Percentiles rank a stretch among this genome's conserved stretches.
Conservation (phyloP, 2,329 filamentous ascomycete genomes). For the Trichoderma koningii region DNA sequence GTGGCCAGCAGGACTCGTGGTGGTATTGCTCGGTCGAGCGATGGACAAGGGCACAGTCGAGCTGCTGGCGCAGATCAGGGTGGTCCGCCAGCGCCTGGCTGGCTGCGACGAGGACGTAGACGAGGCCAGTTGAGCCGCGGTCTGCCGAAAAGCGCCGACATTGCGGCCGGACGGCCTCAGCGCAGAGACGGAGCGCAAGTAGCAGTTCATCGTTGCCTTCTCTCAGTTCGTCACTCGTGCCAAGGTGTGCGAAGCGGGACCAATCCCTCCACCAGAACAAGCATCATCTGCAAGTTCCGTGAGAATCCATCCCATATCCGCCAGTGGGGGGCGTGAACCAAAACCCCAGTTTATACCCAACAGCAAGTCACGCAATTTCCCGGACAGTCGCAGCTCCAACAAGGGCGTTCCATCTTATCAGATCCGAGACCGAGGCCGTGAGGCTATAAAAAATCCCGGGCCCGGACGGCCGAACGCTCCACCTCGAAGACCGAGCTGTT, state of each 20-base stretch:
- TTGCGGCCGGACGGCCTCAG: background rate
- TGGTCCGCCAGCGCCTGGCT: background rate
- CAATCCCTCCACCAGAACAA: background rate
- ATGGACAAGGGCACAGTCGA: background rate
- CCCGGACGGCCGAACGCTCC: conserved; percentile 15
- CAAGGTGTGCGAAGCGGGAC: conserved; percentile 14
- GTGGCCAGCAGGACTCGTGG: background rate
- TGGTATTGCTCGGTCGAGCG: background rate
- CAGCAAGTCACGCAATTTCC: conserved; percentile 1
- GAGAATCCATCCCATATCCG: background rate
- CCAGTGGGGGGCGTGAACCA: conserved; percentile 2
- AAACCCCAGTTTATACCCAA: conserved; percentile 17
- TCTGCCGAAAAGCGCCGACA: conserved; percentile 13
- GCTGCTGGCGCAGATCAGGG: background rate
- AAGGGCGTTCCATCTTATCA: conserved; percentile 28
- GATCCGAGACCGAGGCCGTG: conserved; percentile 25
- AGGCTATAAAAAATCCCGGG: conserved; percentile 6
- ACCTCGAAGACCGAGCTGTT: conserved; percentile 30
- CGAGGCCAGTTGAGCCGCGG: conserved; percentile 5
- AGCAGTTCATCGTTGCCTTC: conserved; percentile 6
- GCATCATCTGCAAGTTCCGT: conserved; percentile 2
- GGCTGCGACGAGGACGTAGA: background rate
- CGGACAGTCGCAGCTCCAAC: background rate
- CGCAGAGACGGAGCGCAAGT: background rate
- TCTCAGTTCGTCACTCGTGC: background rate